A percentile compares a stretch with the other conserved stretches of the same genome.
phyloP scores from a whole-genome alignment of 805 yeast genomes.

The Brettanomyces nanus region DNA sequence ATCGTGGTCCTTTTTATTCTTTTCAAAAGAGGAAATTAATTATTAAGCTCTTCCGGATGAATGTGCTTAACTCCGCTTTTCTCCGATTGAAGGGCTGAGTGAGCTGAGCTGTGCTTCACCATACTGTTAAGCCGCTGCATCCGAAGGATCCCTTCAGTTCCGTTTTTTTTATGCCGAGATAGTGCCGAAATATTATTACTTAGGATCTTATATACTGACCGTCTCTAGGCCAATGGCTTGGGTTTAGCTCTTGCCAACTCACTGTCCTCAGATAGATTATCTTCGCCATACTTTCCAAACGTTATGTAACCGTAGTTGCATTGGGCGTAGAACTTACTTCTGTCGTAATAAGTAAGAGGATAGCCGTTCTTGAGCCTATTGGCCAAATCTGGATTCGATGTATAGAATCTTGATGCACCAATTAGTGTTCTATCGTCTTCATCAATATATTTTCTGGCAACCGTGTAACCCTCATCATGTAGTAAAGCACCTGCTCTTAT shows the following conservation, averaged over 20 bases:
- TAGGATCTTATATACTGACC: no score
- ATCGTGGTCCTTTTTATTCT: no score
- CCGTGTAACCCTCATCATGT: conserved; percentile 17
- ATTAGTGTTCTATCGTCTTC: conserved; percentile 35
- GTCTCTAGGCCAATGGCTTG: conserved; percentile 9
- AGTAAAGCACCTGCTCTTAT: conserved; percentile 18
- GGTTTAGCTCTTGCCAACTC: conserved; percentile 8
- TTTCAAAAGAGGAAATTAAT: no score
- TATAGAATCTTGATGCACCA: conserved; percentile 31
- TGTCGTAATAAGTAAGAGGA: conserved; percentile 29
- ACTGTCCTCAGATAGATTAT: conserved; percentile 5
- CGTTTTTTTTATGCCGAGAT: no score
- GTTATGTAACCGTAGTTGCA: conserved; percentile 10
- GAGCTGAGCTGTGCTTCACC: no score
- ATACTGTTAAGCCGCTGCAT: no score
- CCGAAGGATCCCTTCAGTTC: no score
- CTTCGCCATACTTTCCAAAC: conserved; percentile 8
- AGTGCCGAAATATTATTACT: no score
- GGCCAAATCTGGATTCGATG: conserved; percentile 39
- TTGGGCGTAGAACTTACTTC: conserved; percentile 30
- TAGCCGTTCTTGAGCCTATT: conserved; percentile 29
- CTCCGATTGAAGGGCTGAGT: no score
- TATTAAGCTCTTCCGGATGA: no score
- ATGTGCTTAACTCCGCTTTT: no score
- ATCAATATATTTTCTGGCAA: conserved; percentile 7